Evolutionary conservation across 2,329 filamentous ascomycete species (phyloP), one percentile per base, ranked within the genome.

Genomic region (Curvularia spicifera): DNA sequence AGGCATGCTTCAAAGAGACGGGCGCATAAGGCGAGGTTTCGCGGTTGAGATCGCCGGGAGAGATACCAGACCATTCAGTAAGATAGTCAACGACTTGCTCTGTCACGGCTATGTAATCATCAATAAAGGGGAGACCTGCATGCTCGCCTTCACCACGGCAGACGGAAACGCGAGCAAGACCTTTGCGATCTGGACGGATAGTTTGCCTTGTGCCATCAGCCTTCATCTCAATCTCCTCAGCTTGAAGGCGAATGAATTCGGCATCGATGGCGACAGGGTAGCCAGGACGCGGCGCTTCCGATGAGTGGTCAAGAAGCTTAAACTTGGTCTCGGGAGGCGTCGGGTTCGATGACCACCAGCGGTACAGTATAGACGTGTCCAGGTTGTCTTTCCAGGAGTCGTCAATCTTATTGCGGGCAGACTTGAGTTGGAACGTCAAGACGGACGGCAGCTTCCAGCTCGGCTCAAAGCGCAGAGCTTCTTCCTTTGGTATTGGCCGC

Each of bases 61-160:
- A 90, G 66, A 99, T 96, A 42, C 95, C 95, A 0, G 94, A 98
- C 80, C 92, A 98, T 44, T 90, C 89, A 0, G 96, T 99, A 37
- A 99, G 83, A 73, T 98, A 97, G 79, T 99, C 95, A 57, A 98
- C 91, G 24, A 99, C 91, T 0, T 90, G 89, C 73, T 98, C 95
- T 59, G 89, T 89, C 69, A 96, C 94, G 31, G 88, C 88, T 61
- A 99, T 97, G 76, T 99, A 99, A 78, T 99, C 95, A 72, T 99
- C 95, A 63, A 99, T 96, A 72, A 98, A 98, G 0, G 95, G 91
- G 0, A 89, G 77, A 0, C 93, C 93, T 74, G 96, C 91, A 39
- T 89, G 81, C 63, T 89, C 84, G 20, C 93, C 94, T 51, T 85
- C 79, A 8, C 93, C 93, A 24, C 96, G 87, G 12, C 98, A 84